Evolutionary conservation across 805 yeast genomes (phyloP).

Genomic region (Candida maltosa): DNA sequence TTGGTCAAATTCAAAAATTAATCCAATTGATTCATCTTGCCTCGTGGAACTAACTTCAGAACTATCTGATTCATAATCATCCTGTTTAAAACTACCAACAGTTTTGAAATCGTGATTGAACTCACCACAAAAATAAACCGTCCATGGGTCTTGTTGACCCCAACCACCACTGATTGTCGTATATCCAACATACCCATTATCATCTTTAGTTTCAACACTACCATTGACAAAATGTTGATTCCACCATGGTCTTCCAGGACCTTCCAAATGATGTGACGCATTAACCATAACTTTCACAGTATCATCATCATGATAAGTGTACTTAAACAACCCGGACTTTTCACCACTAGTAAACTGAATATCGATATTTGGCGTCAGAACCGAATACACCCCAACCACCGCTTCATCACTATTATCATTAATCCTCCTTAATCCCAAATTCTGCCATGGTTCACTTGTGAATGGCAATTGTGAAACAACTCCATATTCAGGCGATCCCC

Average conservation of each 20-base stretch:
- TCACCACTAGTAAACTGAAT: conserved; percentile 24
- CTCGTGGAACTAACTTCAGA: conserved; percentile 2
- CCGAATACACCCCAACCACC: conserved; percentile 21
- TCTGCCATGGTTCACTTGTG: conserved; percentile 12
- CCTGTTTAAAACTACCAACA: conserved; percentile 12
- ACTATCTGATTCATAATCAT: background rate
- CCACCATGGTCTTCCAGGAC: conserved; percentile 28
- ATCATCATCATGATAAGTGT: conserved; percentile 13
- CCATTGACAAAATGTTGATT: conserved; percentile 27
- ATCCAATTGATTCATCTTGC: conserved; percentile 18
- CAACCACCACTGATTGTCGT: conserved; percentile 27
- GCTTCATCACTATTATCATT: conserved; percentile 18
- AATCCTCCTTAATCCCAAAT: too few relatives aligned
- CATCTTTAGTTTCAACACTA: conserved; percentile 11
- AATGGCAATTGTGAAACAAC: conserved; percentile 29
- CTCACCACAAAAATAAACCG: conserved; percentile 25
- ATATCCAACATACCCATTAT: conserved; percentile 19
- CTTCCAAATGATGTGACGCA: conserved; percentile 23
- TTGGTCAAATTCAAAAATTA: conserved; percentile 18
- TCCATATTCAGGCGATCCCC: conserved; percentile 37
- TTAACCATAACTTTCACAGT: conserved; percentile 20
- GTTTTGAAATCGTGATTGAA: conserved; percentile 16
- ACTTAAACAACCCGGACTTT: conserved; percentile 22
- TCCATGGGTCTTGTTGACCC: conserved; percentile 26
- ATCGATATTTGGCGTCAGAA: conserved; percentile 15